phyloP scores from a whole-genome alignment of 257 asterid species.

The Capsicum rhomboideum region DNA sequence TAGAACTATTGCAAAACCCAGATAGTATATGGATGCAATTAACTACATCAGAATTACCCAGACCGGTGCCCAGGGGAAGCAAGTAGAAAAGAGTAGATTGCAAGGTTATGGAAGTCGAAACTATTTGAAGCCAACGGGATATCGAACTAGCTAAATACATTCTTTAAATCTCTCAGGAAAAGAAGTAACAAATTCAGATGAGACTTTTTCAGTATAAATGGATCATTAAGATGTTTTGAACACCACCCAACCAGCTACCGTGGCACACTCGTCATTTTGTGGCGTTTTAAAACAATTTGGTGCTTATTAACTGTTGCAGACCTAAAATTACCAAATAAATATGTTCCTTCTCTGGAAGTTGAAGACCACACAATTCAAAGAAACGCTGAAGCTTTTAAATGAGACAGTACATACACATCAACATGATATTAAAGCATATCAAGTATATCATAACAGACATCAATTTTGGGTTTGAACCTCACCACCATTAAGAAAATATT shows the following conservation, averaged over 20 bases:
- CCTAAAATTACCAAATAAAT: not conserved
- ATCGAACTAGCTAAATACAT: not conserved
- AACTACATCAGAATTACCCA: too few species aligned
- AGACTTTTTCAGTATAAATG: not conserved
- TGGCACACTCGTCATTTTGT: not conserved
- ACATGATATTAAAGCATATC: not conserved
- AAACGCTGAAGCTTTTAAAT: not conserved
- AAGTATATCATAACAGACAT: not conserved
- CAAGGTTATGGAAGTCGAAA: not conserved
- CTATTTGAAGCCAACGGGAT: not conserved
- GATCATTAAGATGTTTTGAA: not conserved
- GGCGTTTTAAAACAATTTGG: not conserved
- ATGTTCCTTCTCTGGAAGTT: not conserved
- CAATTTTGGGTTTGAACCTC: not conserved
- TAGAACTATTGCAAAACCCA: not conserved
- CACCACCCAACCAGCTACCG: not conserved
- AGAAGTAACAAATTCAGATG: not conserved
- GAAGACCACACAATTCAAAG: not conserved
- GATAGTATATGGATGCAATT: not conserved
- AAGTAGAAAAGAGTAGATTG: not conserved
- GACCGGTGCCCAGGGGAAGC: too few species aligned
- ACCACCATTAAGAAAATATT: not conserved
- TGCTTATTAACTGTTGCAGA: not conserved
- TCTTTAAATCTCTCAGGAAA: not conserved
- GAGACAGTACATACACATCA: not conserved